Conservation (phyloP, 1,139 yeast genomes). For the Scheffersomyces cryptocercus region DNA sequence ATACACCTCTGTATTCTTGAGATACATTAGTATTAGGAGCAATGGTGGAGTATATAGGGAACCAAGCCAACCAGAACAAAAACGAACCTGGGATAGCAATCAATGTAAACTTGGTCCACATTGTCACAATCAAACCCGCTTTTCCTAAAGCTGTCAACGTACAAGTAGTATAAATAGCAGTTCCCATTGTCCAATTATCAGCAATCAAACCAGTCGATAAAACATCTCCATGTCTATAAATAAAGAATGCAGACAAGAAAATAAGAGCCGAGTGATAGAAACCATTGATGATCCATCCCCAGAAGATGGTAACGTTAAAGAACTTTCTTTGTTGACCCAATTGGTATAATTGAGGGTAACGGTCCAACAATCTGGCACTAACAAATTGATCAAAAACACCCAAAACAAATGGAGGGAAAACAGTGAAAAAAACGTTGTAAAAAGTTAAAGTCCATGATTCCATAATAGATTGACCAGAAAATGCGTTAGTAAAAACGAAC, state of each 20-base stretch:
- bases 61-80: constrained; percentile 76
- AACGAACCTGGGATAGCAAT: constrained; percentile 96
- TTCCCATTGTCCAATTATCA: constrained; percentile 96
- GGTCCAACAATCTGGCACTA: constrained; percentile 81
- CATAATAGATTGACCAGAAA: constrained; percentile 92
- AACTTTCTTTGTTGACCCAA: constrained; percentile 87
- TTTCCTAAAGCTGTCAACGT: constrained; percentile 89
- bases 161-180: constrained; percentile 85
- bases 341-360: constrained; percentile 90
- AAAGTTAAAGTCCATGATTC: constrained; percentile 98
- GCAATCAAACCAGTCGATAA: constrained; percentile 70
- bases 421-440: constrained; percentile 95
- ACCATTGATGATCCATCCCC: constrained; percentile 98
- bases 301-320: constrained; percentile 87
- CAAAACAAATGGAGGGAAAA: constrained; percentile 90
- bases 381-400: constrained; percentile 98
- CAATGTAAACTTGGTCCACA: constrained; percentile 94
- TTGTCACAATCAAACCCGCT: constrained; percentile 86
- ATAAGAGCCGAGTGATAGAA: constrained; percentile 90
- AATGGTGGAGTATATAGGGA: constrained; percentile 82
- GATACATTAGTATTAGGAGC: constrained; percentile 88
- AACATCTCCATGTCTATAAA: constrained; percentile 69
- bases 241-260: constrained; percentile 69
- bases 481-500: constrained; percentile 91
- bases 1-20: constrained; percentile 78